These are phyloP conservation scores for Arthroderma uncinatum DNA, from an alignment of 2,329 filamentous ascomycete genomes.

Conservation along the genomic window DNA sequence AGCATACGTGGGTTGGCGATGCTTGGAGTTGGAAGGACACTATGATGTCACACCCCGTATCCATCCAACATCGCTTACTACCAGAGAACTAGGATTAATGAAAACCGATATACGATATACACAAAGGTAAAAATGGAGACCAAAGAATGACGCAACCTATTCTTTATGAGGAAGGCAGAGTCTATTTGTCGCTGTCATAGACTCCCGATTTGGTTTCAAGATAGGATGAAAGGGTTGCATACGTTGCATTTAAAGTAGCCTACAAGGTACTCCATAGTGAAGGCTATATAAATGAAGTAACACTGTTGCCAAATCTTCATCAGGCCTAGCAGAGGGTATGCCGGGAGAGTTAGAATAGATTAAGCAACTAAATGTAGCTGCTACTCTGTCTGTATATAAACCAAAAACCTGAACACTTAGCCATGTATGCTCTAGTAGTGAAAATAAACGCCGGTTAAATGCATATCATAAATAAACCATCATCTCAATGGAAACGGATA, in stretches of 20 bases:
- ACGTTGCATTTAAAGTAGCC: background rate
- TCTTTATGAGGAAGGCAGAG: background rate
- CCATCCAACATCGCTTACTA: background rate
- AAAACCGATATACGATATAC: background rate
- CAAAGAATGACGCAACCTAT: background rate
- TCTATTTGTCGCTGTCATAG: background rate
- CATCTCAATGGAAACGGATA: background rate
- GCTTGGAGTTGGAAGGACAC: background rate
- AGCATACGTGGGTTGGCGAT: background rate
- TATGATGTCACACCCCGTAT: slow-evolving; percentile 5
- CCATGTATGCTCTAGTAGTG: background rate
- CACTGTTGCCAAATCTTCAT: too few species aligned
- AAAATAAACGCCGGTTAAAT: background rate
- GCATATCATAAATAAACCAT: background rate
- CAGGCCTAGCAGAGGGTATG: too few species aligned
- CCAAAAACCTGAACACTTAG: background rate
- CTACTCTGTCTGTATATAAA: background rate
- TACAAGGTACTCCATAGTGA: too few species aligned
- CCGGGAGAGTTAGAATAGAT: too few species aligned
- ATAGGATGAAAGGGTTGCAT: background rate
- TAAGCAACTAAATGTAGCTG: too few species aligned
- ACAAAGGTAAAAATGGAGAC: background rate
- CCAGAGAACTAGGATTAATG: background rate
- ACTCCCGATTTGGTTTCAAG: background rate
- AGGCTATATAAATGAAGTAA: too few species aligned